Conservation (phyloP, 192 early-diverging fungal genomes). For the Ambispora gerdemannii region DNA sequence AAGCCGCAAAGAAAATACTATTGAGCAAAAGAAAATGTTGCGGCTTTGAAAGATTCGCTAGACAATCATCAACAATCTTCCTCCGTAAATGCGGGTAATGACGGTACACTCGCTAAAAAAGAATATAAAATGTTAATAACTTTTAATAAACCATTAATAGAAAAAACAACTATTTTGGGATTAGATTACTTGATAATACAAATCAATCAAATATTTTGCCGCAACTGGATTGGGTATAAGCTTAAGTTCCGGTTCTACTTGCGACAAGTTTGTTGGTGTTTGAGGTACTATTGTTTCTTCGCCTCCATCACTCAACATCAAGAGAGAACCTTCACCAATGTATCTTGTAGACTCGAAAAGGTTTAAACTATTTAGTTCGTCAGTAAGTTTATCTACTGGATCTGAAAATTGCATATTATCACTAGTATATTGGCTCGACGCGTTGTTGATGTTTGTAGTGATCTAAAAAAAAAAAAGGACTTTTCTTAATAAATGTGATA, state of each 20-base stretch:
- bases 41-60: constrained; percentile 21
- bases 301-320: constrained; percentile 16
- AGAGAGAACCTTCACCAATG: constrained; percentile 15
- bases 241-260: constrained; percentile 20
- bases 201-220: constrained; percentile 14
- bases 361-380: constrained; percentile 20
- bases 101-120: constrained; percentile 6
- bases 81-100: constrained; percentile 26
- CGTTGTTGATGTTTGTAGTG: background rate
- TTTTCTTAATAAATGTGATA: no score
- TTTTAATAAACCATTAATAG: no score
- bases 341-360: constrained; percentile 20
- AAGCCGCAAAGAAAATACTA: constrained; percentile 28
- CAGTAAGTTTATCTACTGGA: constrained; percentile 23
- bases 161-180: no score
- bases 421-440: background rate
- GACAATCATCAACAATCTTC: constrained; percentile 17
- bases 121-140: background rate
- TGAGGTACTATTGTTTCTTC: constrained; percentile 27
- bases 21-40: constrained; percentile 31
- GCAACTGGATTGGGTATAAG: constrained; percentile 1
- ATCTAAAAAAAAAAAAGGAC: no score
- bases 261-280: constrained; percentile 1
- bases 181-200: constrained; percentile 27
- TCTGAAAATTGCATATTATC: background rate